Conservation (phyloP, 225 moss, liverwort and hornwort genomes). For the Asterella californica region DNA sequence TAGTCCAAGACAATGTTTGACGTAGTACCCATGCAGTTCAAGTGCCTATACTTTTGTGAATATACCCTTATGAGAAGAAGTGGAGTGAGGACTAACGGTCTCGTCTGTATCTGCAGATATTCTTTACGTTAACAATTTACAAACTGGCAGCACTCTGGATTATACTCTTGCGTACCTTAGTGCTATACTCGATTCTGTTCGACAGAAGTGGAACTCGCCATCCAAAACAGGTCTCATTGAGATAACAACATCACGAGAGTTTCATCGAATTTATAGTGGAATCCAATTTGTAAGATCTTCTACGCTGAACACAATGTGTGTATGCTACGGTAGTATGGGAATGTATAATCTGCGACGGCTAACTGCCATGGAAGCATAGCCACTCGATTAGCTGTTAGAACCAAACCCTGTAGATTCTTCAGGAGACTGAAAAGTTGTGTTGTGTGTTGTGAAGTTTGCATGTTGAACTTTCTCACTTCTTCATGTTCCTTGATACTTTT, state of each 20-base stretch:
- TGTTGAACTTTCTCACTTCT: neutral
- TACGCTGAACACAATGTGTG: neutral
- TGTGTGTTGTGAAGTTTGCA: neutral
- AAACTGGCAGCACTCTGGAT: conserved; percentile 96
- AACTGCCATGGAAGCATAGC: neutral
- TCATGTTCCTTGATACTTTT: neutral
- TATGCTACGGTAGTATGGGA: neutral
- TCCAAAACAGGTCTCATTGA: conserved; percentile 97
- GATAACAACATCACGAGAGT: conserved; percentile 96
- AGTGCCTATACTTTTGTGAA: neutral
- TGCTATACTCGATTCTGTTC: conserved; percentile 83
- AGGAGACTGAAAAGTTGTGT: no score
- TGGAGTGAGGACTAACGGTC: neutral
- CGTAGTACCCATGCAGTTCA: neutral
- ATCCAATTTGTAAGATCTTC: conserved; percentile 72
- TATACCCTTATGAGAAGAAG: neutral
- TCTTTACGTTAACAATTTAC: conserved; percentile 93
- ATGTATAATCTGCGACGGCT: neutral
- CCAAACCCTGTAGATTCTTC: no score
- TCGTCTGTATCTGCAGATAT: conserved; percentile 59
- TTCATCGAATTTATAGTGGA: conserved; percentile 89
- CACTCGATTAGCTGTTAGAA: neutral
- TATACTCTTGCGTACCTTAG: conserved; percentile 96
- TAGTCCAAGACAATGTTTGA: no score
- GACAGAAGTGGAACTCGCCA: conserved; percentile 86